These are phyloP conservation scores for Lentinula detonsa DNA, from an alignment of 768 basidiomycete species.

Conservation along the genomic window DNA sequence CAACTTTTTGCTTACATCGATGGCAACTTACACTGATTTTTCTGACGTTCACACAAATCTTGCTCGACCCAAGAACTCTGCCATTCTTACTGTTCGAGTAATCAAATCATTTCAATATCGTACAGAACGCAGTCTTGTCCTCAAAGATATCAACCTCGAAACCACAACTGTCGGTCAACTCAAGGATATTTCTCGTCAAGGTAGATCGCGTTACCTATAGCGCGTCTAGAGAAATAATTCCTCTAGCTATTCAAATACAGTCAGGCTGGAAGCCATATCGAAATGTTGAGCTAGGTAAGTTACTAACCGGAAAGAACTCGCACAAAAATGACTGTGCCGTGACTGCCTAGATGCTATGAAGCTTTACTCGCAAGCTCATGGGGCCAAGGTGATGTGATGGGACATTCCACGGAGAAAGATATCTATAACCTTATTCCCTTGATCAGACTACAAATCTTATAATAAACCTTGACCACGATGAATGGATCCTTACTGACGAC, in stretches of 20 bases:
- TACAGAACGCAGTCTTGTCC: conserved; percentile 82
- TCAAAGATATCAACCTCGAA: conserved; percentile 77
- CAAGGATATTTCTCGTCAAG: conserved; percentile 64
- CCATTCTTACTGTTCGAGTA: conserved; percentile 84
- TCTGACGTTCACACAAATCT: conserved; percentile 55
- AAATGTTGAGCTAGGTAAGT: conserved; percentile 57
- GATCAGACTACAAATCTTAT: conserved; percentile 91
- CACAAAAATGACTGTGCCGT: background rate
- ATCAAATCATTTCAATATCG: conserved; percentile 95
- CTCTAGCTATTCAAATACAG: conserved; percentile 62
- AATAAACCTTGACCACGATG: conserved; percentile 95
- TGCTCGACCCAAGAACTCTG: conserved; percentile 61
- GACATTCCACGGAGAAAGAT: background rate
- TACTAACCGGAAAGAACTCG: background rate
- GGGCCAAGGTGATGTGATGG: conserved; percentile 76
- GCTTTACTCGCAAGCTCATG: conserved; percentile 91
- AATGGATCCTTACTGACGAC: conserved; percentile 81
- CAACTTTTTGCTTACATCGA: conserved; percentile 8
- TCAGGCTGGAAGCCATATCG: conserved; percentile 89
- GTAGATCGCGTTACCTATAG: conserved; percentile 29
- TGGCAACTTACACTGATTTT: conserved; percentile 25
- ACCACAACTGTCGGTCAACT: conserved; percentile 72
- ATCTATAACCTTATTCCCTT: background rate
- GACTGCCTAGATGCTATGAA: conserved; percentile 77
- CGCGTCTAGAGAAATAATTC: conserved; percentile 9